phyloP scores from a whole-genome alignment of 257 asterid genomes.

The Penstemon davidsonii region DNA sequence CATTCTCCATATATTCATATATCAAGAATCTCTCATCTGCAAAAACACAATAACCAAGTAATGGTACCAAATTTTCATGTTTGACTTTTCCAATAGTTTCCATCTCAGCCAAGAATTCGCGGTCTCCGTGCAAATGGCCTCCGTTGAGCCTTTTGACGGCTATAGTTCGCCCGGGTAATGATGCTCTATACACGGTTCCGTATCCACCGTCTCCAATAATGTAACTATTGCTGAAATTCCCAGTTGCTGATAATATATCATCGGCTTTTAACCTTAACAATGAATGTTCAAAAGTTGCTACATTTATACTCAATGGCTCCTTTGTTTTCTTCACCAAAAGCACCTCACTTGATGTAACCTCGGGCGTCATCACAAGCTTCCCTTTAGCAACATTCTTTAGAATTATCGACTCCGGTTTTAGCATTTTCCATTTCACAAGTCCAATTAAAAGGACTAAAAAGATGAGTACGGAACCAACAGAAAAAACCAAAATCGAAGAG shows the following conservation, averaged over 20 bases:
- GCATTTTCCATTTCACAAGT: conserved; percentile 40
- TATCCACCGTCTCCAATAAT: conserved; percentile 80
- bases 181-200: conserved; percentile 72
- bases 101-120: conserved; percentile 80
- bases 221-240: conserved; percentile 63
- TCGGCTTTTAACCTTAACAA: conserved; percentile 55
- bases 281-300: conserved; percentile 74
- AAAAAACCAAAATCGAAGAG: conserved; percentile 29
- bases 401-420: conserved; percentile 26
- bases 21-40: conserved; percentile 68
- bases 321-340: conserved; percentile 46
- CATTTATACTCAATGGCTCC: conserved; percentile 77
- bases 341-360: conserved; percentile 46
- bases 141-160: conserved; percentile 77
- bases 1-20: conserved; percentile 83
- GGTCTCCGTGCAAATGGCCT: conserved; percentile 59
- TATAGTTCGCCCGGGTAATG: conserved; percentile 44
- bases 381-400: conserved; percentile 30
- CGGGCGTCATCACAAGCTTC: conserved; percentile 36
- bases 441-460: conserved; percentile 39
- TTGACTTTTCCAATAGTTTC: conserved; percentile 81
- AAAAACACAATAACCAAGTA: conserved; percentile 68
- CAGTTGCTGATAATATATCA: conserved; percentile 66
- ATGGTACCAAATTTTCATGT: conserved; percentile 61
- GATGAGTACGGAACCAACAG: conserved; percentile 34